Evolutionary conservation across 2,329 filamentous ascomycete species (phyloP).

Genomic region (Fusarium luffae): DNA sequence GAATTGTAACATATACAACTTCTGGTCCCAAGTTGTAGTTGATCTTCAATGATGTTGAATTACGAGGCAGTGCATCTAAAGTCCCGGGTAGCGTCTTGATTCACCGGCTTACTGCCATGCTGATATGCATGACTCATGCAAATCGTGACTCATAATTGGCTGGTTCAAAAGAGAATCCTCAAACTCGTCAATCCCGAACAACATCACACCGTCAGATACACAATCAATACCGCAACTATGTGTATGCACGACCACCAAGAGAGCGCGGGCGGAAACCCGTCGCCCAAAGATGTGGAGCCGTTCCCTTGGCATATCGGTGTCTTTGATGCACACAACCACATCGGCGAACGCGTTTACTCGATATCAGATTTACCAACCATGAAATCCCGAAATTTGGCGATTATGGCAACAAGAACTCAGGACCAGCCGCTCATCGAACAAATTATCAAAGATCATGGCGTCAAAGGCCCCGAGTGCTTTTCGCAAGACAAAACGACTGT

Average conservation of each 20-base stretch:
- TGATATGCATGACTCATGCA: neutral
- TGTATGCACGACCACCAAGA: slow-evolving; percentile 23
- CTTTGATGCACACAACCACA: slow-evolving; percentile 50
- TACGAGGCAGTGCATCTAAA: neutral
- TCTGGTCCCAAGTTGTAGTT: rapidly evolving
- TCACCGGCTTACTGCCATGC: neutral
- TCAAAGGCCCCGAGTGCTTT: neutral
- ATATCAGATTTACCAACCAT: slow-evolving; percentile 10
- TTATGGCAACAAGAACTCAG: slow-evolving; percentile 44
- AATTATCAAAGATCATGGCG: slow-evolving; percentile 14
- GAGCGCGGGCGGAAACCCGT: neutral
- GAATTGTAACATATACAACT: rapidly evolving
- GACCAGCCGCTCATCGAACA: slow-evolving; percentile 32
- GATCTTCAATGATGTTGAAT: neutral
- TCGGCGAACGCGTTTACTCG: slow-evolving; percentile 28
- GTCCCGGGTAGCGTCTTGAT: neutral
- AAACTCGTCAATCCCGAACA: too few species aligned
- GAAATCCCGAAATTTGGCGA: slow-evolving; percentile 24
- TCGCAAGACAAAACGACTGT: slow-evolving; percentile 6
- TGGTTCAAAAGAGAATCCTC: neutral
- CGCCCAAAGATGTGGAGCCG: neutral
- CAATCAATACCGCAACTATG: neutral
- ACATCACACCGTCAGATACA: too few species aligned
- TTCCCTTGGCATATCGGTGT: slow-evolving; percentile 41
- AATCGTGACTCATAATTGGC: neutral